phyloP scores from a whole-genome alignment of 345 rosid species.

The Pistacia atlantica region DNA sequence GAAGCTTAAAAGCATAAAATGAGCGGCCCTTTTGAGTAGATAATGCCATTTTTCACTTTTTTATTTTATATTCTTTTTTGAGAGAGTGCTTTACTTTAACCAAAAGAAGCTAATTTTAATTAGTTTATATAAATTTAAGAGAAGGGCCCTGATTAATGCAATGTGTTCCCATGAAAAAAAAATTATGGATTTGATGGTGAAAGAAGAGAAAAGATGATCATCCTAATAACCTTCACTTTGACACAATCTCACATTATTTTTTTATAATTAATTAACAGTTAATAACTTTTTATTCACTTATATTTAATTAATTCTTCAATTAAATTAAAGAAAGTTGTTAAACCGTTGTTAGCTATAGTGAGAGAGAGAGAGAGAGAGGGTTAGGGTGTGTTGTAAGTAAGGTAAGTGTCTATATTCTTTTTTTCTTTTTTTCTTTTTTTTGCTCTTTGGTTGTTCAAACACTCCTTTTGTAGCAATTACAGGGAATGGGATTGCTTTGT shows the following conservation, averaged over 20 bases:
- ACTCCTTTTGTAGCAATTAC: conserved; percentile 42
- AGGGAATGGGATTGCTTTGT: conserved; percentile 38
- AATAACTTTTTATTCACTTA: conserved; percentile 32
- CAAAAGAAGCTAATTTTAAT: conserved; percentile 31
- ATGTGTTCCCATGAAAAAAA: conserved; percentile 25
- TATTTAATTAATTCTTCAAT: conserved; percentile 1
- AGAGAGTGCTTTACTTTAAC: conserved; percentile 52
- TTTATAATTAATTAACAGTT: conserved; percentile 11
- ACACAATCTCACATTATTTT: conserved; percentile 11
- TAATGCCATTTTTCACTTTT: conserved; percentile 72
- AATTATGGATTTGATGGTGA: conserved; percentile 35
- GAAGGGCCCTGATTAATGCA: conserved; percentile 25
- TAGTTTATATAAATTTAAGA: background rate
- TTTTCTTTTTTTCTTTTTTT: too few relatives aligned
- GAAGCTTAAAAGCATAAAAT: conserved; percentile 61
- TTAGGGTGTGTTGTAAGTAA: conserved; percentile 35
- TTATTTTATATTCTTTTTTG: conserved; percentile 36
- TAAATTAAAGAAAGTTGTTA: background rate
- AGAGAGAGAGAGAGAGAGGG: conserved; percentile 10
- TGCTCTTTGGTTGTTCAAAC: conserved; percentile 34
- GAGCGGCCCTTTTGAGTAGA: conserved; percentile 67
- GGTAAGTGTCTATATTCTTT: conserved; percentile 27
- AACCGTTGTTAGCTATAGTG: conserved; percentile 21
- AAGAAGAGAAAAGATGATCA: conserved; percentile 39
- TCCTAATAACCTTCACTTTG: conserved; percentile 36